These are phyloP conservation scores for Calonectria pseudoturangicola DNA, from an alignment of 2,329 filamentous ascomycete species.

Conservation along the genomic window DNA sequence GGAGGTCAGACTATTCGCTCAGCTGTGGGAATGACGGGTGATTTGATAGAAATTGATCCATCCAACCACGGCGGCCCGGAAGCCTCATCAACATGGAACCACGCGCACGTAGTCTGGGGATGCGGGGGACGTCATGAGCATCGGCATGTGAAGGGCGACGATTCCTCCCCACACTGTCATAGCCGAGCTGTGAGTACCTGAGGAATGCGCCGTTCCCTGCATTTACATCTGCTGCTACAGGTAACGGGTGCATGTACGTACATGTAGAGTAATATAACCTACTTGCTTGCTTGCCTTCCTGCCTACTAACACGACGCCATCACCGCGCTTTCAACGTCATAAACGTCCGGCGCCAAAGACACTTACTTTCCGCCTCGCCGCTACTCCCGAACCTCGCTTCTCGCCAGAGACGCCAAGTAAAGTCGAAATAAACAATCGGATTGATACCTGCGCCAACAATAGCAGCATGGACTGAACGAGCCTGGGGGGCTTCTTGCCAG, in stretches of 20 bases:
- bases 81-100: slow-evolving; percentile 11
- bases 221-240: neutral
- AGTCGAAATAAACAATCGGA: slow-evolving; percentile 1
- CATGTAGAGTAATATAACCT: slow-evolving; percentile 6
- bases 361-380: neutral
- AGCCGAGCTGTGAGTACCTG: slow-evolving; percentile 5
- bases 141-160: slow-evolving; percentile 33
- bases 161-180: slow-evolving; percentile 27
- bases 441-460: neutral
- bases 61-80: slow-evolving; percentile 18
- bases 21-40: neutral
- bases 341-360: neutral
- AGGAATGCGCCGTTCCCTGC: slow-evolving; percentile 17
- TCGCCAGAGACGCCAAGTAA: neutral
- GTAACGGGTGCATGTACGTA: neutral
- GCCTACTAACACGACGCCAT: neutral
- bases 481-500: neutral
- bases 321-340: neutral
- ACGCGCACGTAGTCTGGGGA: slow-evolving; percentile 11
- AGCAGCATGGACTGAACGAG: neutral
- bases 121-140: slow-evolving; percentile 23
- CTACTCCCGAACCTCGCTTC: neutral
- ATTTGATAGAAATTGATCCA: slow-evolving; percentile 22
- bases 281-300: neutral
- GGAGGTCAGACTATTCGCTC: slow-evolving; percentile 8